Evolutionary conservation across 2,329 filamentous ascomycete species (phyloP).

Genomic region (Stenocarpella maydis): DNA sequence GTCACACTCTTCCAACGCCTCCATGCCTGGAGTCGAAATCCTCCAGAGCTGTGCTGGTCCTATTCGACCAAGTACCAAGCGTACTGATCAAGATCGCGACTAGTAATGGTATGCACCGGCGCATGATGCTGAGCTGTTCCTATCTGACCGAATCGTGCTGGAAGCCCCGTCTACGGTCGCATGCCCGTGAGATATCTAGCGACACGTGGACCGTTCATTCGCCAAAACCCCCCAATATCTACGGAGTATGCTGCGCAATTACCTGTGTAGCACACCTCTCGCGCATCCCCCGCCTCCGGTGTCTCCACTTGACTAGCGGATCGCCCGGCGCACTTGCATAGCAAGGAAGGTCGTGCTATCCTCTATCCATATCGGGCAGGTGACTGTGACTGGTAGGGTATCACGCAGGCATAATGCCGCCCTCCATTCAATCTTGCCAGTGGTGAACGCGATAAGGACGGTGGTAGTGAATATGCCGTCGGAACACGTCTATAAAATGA

Average conservation of each 20-base stretch:
- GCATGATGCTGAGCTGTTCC: no score
- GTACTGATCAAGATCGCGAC: no score
- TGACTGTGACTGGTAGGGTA: constrained; percentile 3
- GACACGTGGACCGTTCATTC: constrained; percentile 11
- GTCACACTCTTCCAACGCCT: no score
- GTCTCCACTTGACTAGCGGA: constrained; percentile 12
- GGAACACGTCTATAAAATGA: neutral
- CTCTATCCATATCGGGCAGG: constrained; percentile 1
- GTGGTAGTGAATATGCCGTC: neutral
- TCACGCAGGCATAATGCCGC: neutral
- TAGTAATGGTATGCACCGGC: no score
- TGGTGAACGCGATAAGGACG: neutral
- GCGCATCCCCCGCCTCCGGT: no score
- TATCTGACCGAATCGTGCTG: neutral
- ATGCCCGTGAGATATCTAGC: neutral
- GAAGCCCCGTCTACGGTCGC: neutral
- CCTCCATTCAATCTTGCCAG: neutral
- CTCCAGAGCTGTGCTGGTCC: no score
- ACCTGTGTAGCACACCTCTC: neutral
- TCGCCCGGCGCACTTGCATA: neutral
- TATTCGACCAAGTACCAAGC: no score
- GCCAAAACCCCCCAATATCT: constrained; percentile 3
- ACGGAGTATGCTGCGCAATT: constrained; percentile 7
- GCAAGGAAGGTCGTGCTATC: constrained; percentile 2
- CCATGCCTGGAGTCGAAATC: no score